These are phyloP conservation scores for Dichotomocladium elegans DNA, from an alignment of 371 early-diverging fungal genomes.

Conservation along the genomic window DNA sequence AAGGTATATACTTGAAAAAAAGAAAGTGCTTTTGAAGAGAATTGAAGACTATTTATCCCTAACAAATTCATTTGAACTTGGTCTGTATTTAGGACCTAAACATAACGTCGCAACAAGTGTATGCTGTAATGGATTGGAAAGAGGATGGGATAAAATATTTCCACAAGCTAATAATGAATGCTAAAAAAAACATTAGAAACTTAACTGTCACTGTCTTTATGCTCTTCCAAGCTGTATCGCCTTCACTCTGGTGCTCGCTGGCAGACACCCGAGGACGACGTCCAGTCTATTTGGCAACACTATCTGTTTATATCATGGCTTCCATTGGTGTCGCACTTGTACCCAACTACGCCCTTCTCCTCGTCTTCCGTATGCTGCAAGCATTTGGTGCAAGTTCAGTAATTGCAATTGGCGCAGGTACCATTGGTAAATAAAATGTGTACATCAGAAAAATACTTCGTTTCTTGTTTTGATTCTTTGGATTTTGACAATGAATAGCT, in stretches of 20 bases:
- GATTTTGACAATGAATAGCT: slow-evolving; percentile 10
- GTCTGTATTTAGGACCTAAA: slow-evolving; percentile 2
- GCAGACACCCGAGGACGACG: slow-evolving; percentile 64
- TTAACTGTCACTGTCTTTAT: slow-evolving; percentile 39
- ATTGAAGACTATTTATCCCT: too few relatives aligned
- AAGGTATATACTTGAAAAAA: slow-evolving; percentile 1
- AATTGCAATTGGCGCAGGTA: slow-evolving; percentile 65
- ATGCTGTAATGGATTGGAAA: too few relatives aligned
- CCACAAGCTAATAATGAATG: neutral
- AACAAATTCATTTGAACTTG: too few relatives aligned
- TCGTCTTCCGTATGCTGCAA: slow-evolving; percentile 62
- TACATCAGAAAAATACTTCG: neutral
- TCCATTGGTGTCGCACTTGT: slow-evolving; percentile 58
- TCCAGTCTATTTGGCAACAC: slow-evolving; percentile 57
- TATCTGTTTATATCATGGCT: slow-evolving; percentile 56
- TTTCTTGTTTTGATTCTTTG: neutral
- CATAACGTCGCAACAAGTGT: slow-evolving; percentile 16
- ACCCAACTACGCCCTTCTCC: slow-evolving; percentile 39
- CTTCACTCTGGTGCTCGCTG: slow-evolving; percentile 60
- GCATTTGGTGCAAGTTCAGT: slow-evolving; percentile 65
- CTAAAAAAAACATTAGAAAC: slow-evolving; percentile 9
- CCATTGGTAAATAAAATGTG: slow-evolving; percentile 38
- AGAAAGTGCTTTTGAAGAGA: neutral
- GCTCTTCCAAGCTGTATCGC: slow-evolving; percentile 42
- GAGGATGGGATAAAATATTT: too few relatives aligned